Percentiles rank a stretch among this genome's conserved stretches.
Conservation (phyloP, 306 rosid genomes). For the Myrica gale region DNA sequence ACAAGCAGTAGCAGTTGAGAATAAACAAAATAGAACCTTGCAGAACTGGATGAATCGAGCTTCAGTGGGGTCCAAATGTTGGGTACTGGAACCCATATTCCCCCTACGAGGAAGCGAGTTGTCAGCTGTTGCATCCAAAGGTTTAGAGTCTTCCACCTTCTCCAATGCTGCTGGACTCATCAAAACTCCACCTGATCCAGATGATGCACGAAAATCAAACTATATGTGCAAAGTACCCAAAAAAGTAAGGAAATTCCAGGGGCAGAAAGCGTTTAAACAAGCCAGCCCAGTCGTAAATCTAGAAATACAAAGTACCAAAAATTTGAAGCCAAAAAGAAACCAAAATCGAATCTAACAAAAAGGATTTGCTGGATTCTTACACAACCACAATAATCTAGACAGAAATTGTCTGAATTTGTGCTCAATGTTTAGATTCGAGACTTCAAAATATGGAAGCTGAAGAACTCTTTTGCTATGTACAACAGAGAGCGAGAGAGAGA, state of each 20-base stretch:
- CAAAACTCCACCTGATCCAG: slow-evolving; percentile 36
- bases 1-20: neutral
- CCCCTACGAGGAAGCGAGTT: slow-evolving; percentile 25
- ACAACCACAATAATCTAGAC: too few relatives aligned
- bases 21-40: slow-evolving; percentile 45
- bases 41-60: slow-evolving; percentile 59
- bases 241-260: too few relatives aligned
- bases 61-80: slow-evolving; percentile 31
- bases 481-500: too few relatives aligned
- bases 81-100: neutral
- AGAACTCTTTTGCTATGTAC: neutral
- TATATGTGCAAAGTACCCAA: too few relatives aligned
- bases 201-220: slow-evolving; percentile 5
- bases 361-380: too few relatives aligned
- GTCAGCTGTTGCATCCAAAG: slow-evolving; percentile 21
- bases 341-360: too few relatives aligned
- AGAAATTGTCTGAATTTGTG: too few relatives aligned
- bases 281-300: too few relatives aligned
- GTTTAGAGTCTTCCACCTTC: slow-evolving; percentile 52
- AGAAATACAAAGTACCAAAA: too few relatives aligned
- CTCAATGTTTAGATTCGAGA: too few relatives aligned
- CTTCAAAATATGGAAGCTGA: neutral
- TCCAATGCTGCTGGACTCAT: slow-evolving; percentile 44
- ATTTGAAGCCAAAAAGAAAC: too few relatives aligned
- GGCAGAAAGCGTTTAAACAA: too few relatives aligned